Evolutionary conservation across 148 eudicot species (phyloP).

Genomic region (Dysphania ambrosioides): DNA sequence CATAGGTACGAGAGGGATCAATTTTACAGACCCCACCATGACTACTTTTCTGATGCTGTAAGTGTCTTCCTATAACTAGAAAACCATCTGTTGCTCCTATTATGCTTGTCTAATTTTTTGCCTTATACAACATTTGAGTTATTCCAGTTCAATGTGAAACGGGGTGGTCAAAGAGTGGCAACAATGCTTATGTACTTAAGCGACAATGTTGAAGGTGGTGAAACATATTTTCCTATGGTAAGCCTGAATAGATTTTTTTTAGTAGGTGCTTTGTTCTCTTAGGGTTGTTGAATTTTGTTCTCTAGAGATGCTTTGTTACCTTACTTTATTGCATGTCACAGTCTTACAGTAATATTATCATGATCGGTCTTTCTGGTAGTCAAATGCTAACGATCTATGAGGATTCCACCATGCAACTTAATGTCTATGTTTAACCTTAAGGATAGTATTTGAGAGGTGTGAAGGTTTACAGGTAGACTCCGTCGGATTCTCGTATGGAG

Average conservation of each 20-base stretch:
- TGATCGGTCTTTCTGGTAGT: not conserved
- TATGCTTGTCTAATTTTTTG: not conserved
- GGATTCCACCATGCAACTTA: not conserved
- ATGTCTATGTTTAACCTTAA: not conserved
- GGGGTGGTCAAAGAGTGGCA: conserved; percentile 96
- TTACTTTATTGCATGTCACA: not conserved
- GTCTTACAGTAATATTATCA: not conserved
- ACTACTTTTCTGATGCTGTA: conserved; percentile 86
- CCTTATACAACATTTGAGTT: conserved; percentile 5
- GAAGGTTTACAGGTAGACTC: not conserved
- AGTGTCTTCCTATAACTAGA: conserved; percentile 18
- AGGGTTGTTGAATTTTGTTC: too few relatives aligned
- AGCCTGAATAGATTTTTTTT: conserved; percentile 6
- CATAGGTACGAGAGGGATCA: conserved; percentile 87
- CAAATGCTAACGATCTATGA: not conserved
- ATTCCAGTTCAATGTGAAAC: conserved; percentile 81
- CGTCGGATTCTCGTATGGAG: not conserved
- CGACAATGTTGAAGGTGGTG: conserved; percentile 97
- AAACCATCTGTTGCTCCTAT: not conserved
- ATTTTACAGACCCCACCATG: conserved; percentile 87
- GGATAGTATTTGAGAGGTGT: too few relatives aligned
- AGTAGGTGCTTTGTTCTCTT: not conserved
- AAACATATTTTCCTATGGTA: conserved; percentile 91
- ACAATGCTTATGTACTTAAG: conserved; percentile 92
- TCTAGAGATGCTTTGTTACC: conserved; percentile 5